Conservation (phyloP, 2,329 filamentous ascomycete genomes). For the Lasiodiplodia sp. region DNA sequence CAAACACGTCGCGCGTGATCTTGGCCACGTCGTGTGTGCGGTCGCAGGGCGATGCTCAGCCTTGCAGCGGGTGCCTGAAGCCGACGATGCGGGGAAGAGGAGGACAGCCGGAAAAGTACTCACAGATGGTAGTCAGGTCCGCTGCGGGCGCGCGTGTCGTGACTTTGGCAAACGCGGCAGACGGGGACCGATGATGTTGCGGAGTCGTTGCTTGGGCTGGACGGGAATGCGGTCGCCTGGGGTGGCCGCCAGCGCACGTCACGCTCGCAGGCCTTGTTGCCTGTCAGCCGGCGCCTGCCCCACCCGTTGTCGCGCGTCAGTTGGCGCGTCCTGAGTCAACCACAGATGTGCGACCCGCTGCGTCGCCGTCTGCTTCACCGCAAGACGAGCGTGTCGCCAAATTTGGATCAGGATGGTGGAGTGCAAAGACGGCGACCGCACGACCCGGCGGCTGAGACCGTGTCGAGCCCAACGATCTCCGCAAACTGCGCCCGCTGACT, state of each 20-base stretch:
- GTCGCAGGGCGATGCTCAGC: conserved; percentile 17
- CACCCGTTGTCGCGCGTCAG: conserved; percentile 7
- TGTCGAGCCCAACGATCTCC: conserved; percentile 6
- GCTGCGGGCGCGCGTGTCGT: background rate
- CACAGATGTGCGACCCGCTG: background rate
- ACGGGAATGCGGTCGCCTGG: conserved; percentile 2
- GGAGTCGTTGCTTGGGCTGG: conserved; percentile 13
- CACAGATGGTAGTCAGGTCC: background rate
- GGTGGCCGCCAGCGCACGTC: background rate
- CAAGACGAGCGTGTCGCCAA: conserved; percentile 10
- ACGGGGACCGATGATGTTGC: conserved; percentile 7
- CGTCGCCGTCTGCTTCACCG: conserved; percentile 10
- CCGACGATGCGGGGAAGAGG: background rate
- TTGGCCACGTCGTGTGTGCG: background rate
- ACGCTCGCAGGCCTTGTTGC: background rate
- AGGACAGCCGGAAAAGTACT: background rate
- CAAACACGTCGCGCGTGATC: conserved; percentile 5
- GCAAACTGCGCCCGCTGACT: background rate
- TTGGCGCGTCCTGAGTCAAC: conserved; percentile 15
- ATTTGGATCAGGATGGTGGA: conserved; percentile 8
- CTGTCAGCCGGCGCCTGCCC: conserved; percentile 3
- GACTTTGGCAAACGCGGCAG: background rate
- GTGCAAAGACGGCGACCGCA: conserved; percentile 2
- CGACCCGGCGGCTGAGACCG: conserved; percentile 2
- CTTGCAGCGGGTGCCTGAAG: conserved; percentile 4